Evolutionary conservation across 2,329 filamentous ascomycete genomes (phyloP).

Genomic region (Trichoderma koningiopsis): DNA sequence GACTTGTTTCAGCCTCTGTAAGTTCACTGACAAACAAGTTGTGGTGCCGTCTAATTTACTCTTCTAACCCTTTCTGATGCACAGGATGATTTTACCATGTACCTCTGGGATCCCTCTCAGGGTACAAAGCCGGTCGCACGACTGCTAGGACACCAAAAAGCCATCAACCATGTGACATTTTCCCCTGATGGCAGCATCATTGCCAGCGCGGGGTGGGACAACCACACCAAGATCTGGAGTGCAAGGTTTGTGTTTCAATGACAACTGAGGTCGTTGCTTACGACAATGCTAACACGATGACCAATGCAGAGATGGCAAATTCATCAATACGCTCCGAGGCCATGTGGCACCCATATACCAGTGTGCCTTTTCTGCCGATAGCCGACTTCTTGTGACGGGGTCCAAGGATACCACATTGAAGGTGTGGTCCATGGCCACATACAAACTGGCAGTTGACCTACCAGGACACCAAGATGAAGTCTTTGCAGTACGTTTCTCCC

Average conservation of each 20-base stretch:
- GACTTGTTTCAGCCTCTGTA: constrained; percentile 77
- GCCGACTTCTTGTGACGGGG: constrained; percentile 80
- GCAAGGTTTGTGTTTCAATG: constrained; percentile 55
- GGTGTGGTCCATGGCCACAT: constrained; percentile 87
- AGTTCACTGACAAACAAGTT: constrained; percentile 4
- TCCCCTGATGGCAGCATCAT: constrained; percentile 87
- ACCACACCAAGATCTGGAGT: constrained; percentile 91
- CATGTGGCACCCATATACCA: constrained; percentile 92
- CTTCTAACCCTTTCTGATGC: not conserved
- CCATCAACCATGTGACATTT: constrained; percentile 94
- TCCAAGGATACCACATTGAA: constrained; percentile 94
- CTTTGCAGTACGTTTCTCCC: constrained; percentile 61
- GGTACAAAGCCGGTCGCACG: constrained; percentile 84
- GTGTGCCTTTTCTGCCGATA: constrained; percentile 90
- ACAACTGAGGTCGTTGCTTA: not conserved
- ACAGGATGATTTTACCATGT: constrained; percentile 89
- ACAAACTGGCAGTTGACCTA: constrained; percentile 77
- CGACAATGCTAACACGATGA: constrained; percentile 27
- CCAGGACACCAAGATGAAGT: constrained; percentile 92
- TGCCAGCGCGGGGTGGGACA: constrained; percentile 89
- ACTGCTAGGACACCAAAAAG: constrained; percentile 92
- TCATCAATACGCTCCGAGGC: constrained; percentile 83
- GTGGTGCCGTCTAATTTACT: not conserved
- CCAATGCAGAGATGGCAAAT: constrained; percentile 62
- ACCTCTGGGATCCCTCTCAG: constrained; percentile 82